Conservation (phyloP, 1,139 yeast species). For the Scheffersomyces parashehatae region DNA sequence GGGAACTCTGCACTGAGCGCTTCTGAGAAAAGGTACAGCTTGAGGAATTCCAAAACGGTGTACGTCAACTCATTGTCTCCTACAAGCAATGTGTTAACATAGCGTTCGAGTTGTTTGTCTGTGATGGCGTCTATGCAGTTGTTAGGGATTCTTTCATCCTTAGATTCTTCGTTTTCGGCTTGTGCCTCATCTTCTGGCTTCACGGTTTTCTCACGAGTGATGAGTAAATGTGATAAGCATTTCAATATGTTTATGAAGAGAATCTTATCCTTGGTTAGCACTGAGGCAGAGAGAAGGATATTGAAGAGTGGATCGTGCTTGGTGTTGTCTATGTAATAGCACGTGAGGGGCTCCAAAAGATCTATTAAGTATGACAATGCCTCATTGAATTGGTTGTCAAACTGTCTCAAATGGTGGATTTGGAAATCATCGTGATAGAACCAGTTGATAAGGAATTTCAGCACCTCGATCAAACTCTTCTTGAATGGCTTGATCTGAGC, state of each 20-base stretch:
- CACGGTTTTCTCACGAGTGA: slow-evolving; percentile 26
- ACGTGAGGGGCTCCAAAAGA: slow-evolving; percentile 79
- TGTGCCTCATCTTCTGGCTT: slow-evolving; percentile 19
- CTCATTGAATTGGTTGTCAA: slow-evolving; percentile 53
- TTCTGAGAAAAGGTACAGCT: slow-evolving; percentile 39
- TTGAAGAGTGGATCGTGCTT: slow-evolving; percentile 63
- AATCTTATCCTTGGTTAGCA: slow-evolving; percentile 54
- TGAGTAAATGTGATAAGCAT: slow-evolving; percentile 42
- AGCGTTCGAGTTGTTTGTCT: slow-evolving; percentile 32
- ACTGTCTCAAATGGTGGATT: slow-evolving; percentile 19
- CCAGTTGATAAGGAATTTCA: slow-evolving; percentile 48
- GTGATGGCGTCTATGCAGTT: slow-evolving; percentile 46
- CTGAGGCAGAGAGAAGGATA: slow-evolving; percentile 48
- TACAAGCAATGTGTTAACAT: slow-evolving; percentile 32
- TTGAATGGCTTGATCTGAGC: slow-evolving; percentile 56
- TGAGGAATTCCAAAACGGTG: slow-evolving; percentile 39
- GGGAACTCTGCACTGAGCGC: slow-evolving; percentile 37
- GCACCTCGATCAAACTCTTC: slow-evolving; percentile 46
- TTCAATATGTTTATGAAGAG: slow-evolving; percentile 47
- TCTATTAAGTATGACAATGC: slow-evolving; percentile 71
- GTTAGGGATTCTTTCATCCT: slow-evolving; percentile 30
- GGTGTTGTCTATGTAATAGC: slow-evolving; percentile 75
- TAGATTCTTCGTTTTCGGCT: slow-evolving; percentile 40
- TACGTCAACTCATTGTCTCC: slow-evolving; percentile 38
- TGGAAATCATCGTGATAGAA: slow-evolving; percentile 24